Percentiles rank a stretch among this genome's conserved stretches.
phyloP scores from a whole-genome alignment of 2,329 filamentous ascomycete species.

The Rutstroemia sp. region DNA sequence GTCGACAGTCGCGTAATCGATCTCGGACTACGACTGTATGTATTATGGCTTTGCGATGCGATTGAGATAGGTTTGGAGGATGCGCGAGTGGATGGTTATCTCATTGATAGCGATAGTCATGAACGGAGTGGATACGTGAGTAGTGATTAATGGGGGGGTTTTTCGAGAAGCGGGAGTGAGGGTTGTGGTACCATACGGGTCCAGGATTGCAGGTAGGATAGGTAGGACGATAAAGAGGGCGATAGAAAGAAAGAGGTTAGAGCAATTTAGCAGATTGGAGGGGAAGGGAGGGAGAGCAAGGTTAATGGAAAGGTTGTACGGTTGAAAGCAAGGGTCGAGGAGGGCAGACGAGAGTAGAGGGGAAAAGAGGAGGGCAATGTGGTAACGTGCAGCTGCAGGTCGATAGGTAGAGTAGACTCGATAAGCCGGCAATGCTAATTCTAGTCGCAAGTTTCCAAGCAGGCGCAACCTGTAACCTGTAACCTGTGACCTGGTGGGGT shows the following conservation, averaged over 20 bases:
- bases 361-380: background rate
- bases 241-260: background rate
- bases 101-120: background rate
- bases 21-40: background rate
- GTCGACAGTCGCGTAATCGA: constrained; percentile 6
- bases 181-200: background rate
- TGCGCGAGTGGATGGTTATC: constrained; percentile 2
- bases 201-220: background rate
- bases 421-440: too few species aligned
- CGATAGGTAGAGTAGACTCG: too few species aligned
- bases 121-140: background rate
- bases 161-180: background rate
- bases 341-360: background rate
- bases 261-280: background rate
- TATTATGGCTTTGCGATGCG: constrained; percentile 2
- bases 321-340: too few species aligned
- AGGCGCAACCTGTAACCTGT: too few species aligned
- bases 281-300: background rate
- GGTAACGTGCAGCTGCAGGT: background rate
- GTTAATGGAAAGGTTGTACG: background rate
- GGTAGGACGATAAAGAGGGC: background rate
- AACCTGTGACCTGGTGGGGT: too few species aligned
- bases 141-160: background rate
- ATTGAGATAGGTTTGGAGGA: background rate
- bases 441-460: too few species aligned